phyloP scores from a whole-genome alignment of 2,329 filamentous ascomycete species.

The Microcyclospora pomicola region DNA sequence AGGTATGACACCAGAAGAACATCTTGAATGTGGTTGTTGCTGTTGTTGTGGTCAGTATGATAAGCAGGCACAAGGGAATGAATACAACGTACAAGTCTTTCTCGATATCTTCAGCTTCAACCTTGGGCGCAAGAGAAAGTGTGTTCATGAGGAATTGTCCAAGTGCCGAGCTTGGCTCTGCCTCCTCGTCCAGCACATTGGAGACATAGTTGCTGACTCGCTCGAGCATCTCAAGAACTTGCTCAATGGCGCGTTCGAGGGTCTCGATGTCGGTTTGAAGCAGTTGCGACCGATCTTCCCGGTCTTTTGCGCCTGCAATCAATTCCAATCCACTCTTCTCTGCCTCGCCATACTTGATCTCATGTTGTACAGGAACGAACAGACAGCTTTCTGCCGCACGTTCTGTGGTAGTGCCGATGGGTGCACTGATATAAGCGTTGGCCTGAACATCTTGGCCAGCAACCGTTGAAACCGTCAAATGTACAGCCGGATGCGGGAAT shows the following conservation, averaged over 20 bases:
- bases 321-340: slow-evolving; percentile 68
- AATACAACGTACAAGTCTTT: slow-evolving; percentile 59
- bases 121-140: slow-evolving; percentile 85
- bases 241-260: slow-evolving; percentile 71
- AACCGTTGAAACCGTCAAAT: slow-evolving; percentile 85
- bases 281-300: slow-evolving; percentile 57
- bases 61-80: neutral
- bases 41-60: slow-evolving; percentile 23
- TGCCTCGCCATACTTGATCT: slow-evolving; percentile 75
- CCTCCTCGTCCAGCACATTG: slow-evolving; percentile 86
- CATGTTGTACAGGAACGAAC: slow-evolving; percentile 94
- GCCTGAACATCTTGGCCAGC: slow-evolving; percentile 81
- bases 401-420: slow-evolving; percentile 88
- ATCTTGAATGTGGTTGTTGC: slow-evolving; percentile 98
- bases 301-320: slow-evolving; percentile 67
- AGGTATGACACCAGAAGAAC: slow-evolving; percentile 96
- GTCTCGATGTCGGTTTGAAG: slow-evolving; percentile 81
- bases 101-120: slow-evolving; percentile 80
- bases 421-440: slow-evolving; percentile 86
- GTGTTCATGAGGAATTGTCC: slow-evolving; percentile 94
- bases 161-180: slow-evolving; percentile 74
- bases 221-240: slow-evolving; percentile 79
- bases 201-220: slow-evolving; percentile 85
- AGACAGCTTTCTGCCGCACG: slow-evolving; percentile 90
- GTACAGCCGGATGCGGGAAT: slow-evolving; percentile 91